Evolutionary conservation across 2,329 filamentous ascomycete genomes (phyloP), one percentile per base, ranked within the genome.

Genomic region (Arthroderma uncinatum): DNA sequence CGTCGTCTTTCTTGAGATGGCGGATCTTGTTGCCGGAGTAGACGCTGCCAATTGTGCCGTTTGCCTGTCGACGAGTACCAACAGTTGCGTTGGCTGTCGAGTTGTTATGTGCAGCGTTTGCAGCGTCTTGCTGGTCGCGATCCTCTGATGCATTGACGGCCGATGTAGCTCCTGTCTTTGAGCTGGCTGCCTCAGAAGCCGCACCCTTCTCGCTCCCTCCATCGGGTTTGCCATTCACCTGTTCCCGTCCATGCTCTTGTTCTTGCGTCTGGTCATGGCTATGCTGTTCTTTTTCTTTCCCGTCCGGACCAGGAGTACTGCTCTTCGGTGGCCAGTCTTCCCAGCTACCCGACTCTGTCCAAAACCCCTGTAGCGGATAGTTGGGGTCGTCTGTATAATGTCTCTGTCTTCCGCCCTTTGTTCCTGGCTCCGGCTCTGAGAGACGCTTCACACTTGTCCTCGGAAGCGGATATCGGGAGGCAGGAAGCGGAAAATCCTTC

Each of bases 1-100:
- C 82, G 65, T 85, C 82, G 62, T 84, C 82, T 66, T 85, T 85
- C 71, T 85, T 85, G 56, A 85, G 71, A 64, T 85, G 82, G 58
- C 80, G 73, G 62, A 85, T 83, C 73, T 84, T 85, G 68, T 84
- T 85, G 21, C 82, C 82, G 19, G 82, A 84, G 67, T 84, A 85
- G 21, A 84, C 82, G 0, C 82, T 84, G 4, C 81, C 82, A 54
- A 84, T 82, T 56, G 80, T 83, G 56, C 82, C 82, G 65, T 82
- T 84, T 28, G 81, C 79, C 69, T 84, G 83, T 62, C 80, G 80
- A 60, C 82, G 73, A 42, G 79, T 82, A 53, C 74, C 74, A 40
- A 76, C 73, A 50, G 74, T 71, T 57, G 68, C 66, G 16, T 28
- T 30, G 9, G 44, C 23, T 4, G 48, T 34, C 10, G 54, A 14